These are phyloP conservation scores for Diaporthe ampelina DNA, from an alignment of 2,329 filamentous ascomycete species.

Conservation along the genomic window DNA sequence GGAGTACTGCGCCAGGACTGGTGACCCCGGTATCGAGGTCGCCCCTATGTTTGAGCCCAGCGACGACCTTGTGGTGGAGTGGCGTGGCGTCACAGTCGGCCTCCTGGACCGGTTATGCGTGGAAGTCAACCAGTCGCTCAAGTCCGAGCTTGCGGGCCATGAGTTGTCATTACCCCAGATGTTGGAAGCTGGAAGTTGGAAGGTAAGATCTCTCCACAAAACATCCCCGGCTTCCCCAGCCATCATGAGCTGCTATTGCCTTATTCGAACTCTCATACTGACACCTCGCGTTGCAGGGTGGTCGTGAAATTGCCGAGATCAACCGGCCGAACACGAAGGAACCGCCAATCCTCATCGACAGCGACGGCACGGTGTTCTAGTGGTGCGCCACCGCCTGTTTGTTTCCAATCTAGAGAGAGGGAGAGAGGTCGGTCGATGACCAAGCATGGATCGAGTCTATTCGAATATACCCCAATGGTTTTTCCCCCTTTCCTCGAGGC, in stretches of 20 bases:
- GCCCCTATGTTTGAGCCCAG: slow-evolving; percentile 71
- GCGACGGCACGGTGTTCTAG: slow-evolving; percentile 96
- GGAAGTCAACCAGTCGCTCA: slow-evolving; percentile 74
- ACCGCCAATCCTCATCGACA: slow-evolving; percentile 95
- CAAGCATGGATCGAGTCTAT: slow-evolving; percentile 14
- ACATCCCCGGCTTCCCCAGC: not conserved
- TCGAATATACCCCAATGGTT: not conserved
- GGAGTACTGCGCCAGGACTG: slow-evolving; percentile 79
- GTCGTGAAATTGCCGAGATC: slow-evolving; percentile 95
- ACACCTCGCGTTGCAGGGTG: slow-evolving; percentile 69
- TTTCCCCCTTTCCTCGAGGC: not conserved
- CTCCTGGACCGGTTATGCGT: slow-evolving; percentile 68
- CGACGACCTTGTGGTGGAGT: slow-evolving; percentile 75
- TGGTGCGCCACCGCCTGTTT: slow-evolving; percentile 38
- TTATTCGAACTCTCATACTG: not conserved
- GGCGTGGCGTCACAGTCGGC: slow-evolving; percentile 74
- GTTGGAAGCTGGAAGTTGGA: slow-evolving; percentile 97
- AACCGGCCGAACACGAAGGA: slow-evolving; percentile 96
- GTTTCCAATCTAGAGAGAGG: not conserved
- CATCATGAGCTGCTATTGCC: not conserved
- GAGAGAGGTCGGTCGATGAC: not conserved
- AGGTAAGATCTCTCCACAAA: slow-evolving; percentile 70
- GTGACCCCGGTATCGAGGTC: slow-evolving; percentile 71
- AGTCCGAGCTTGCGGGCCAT: slow-evolving; percentile 73
- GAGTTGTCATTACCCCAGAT: slow-evolving; percentile 88